Conservation (phyloP, 2,329 filamentous ascomycete genomes). For the Berkeleyomyces rouxiae region DNA sequence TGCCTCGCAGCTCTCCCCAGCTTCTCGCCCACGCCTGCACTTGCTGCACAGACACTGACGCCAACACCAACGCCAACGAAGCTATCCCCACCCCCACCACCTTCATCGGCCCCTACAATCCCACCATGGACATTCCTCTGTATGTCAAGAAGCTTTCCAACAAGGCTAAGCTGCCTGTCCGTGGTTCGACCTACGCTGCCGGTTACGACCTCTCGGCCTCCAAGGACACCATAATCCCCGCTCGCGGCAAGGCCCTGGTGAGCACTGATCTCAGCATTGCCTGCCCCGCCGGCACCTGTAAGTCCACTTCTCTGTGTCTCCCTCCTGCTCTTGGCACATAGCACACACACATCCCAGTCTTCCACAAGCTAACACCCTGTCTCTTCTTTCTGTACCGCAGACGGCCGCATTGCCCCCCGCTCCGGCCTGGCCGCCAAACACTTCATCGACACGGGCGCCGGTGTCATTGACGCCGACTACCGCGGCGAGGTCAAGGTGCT, state of each 20-base stretch:
- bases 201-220: constrained; percentile 88
- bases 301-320: constrained; percentile 19
- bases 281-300: constrained; percentile 79
- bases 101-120: not conserved
- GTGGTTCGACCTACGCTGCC: constrained; percentile 76
- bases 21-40: not conserved
- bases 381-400: constrained; percentile 25
- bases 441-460: constrained; percentile 89
- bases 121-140: constrained; percentile 30
- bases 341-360: not conserved
- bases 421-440: constrained; percentile 87
- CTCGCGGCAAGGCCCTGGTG: constrained; percentile 69
- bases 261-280: constrained; percentile 86
- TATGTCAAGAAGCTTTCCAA: constrained; percentile 77
- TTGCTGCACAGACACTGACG: not conserved
- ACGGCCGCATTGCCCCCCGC: constrained; percentile 77
- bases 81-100: not conserved
- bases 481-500: constrained; percentile 85
- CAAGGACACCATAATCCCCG: constrained; percentile 57
- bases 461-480: constrained; percentile 96
- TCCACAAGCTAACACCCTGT: not conserved
- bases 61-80: not conserved
- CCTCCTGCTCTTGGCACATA: not conserved
- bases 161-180: constrained; percentile 66
- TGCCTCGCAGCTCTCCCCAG: not conserved